Conservation (phyloP, 768 basidiomycete genomes). For the Exidia glandulosa region DNA sequence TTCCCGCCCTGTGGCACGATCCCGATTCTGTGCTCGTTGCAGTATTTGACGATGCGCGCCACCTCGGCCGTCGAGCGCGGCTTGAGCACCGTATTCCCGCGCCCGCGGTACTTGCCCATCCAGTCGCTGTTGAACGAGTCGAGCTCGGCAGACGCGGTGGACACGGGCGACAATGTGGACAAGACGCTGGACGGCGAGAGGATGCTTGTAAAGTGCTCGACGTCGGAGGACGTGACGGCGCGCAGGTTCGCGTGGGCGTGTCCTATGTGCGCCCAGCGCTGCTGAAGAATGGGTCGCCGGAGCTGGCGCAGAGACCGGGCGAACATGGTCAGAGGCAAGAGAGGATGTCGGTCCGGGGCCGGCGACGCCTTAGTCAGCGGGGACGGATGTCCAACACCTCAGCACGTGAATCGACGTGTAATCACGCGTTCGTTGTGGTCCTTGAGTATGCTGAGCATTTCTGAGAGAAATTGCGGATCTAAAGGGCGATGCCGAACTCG, state of each 20-base stretch:
- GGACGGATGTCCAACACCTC: too few species aligned
- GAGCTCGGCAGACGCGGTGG: conserved; percentile 49
- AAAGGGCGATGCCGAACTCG: too few species aligned
- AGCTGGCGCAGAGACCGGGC: not conserved
- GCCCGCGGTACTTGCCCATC: conserved; percentile 92
- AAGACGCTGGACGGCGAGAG: not conserved
- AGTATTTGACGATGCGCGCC: conserved; percentile 78
- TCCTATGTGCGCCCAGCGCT: not conserved
- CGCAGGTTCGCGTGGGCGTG: not conserved
- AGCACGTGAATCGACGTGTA: too few species aligned
- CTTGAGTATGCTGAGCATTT: too few species aligned
- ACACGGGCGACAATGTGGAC: not conserved
- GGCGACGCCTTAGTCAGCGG: too few species aligned
- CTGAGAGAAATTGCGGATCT: too few species aligned
- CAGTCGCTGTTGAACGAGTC: conserved; percentile 79
- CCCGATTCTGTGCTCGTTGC: conserved; percentile 69
- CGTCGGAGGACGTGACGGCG: not conserved
- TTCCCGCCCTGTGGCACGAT: conserved; percentile 98
- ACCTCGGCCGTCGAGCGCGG: conserved; percentile 85
- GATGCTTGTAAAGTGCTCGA: not conserved
- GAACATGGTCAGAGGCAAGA: not conserved
- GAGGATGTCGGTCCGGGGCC: too few species aligned
- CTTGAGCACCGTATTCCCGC: conserved; percentile 73
- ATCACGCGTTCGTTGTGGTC: too few species aligned
- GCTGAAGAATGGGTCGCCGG: not conserved